Base-by-base conservation (phyloP, 2,329 filamentous ascomycete species). In the Bertia moriformis region DNA sequence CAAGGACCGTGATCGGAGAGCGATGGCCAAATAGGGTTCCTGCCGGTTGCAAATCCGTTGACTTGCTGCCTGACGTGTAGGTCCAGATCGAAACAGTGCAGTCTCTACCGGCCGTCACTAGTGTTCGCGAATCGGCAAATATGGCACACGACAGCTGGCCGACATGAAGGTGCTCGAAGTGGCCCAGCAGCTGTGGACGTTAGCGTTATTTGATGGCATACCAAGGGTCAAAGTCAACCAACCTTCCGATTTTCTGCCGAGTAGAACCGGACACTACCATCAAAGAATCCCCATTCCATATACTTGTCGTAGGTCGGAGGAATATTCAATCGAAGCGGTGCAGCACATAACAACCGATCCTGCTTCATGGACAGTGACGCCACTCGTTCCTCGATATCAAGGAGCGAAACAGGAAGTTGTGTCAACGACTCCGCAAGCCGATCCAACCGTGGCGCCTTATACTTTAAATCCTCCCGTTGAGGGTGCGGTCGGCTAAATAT, bases 281-380 rank as follows among this genome's bases (percentile, higher is more conserved):
- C 91, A 1, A 85, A 83, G 49, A 93, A 96, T 1, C 89, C 89
- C 89, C 89, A 96, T 60, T 95, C 87, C 47, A 96, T 71, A 51
- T 86, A 94, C 49, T 87, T 87, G 58, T 96, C 88, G 52, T 86
- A 93, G 38, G 89, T 35, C 10, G 32, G 88, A 1, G 88, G 83
- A 12, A 96, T 77, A 50, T 95, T 91, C 32, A 95, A 67, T 15
- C 86, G 73, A 58, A 93, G 86, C 0, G 87, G 78, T 14, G 84
- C 83, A 3, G 86, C 81, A 50, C 83, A 93, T 3, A 96, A 66
- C 3, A 96, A 64, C 13, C 84, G 78, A 51, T 95, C 88, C 5
- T 85, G 69, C 49, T 86, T 91, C 5, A 78, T 63, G 0, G 84
- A 81, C 51, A 86, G 88, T 1, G 79, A 73, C 19, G 83, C 70